phyloP scores from a whole-genome alignment of 1,139 yeast species.

The Hyphopichia wangnamkhiaoensis region DNA sequence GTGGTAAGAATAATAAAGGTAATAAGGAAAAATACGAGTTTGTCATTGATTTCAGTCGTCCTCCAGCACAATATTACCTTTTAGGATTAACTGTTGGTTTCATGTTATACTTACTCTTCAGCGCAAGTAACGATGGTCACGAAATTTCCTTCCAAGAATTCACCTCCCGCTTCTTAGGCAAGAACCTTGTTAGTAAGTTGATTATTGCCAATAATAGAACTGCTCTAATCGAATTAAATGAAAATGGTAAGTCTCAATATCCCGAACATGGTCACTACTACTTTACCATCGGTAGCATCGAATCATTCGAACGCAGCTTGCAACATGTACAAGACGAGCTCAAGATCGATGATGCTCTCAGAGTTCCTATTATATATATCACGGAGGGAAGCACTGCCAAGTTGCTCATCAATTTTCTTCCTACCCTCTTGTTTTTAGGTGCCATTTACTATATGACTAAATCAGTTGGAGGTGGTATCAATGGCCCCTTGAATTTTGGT shows the following conservation, averaged over 20 bases:
- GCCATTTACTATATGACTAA: slow-evolving; percentile 71
- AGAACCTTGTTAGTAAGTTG: slow-evolving; percentile 37
- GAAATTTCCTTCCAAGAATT: slow-evolving; percentile 50
- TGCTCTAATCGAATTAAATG: slow-evolving; percentile 42
- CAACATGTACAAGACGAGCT: slow-evolving; percentile 61
- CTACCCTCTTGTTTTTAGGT: slow-evolving; percentile 68
- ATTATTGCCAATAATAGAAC: slow-evolving; percentile 42
- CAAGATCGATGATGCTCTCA: slow-evolving; percentile 57
- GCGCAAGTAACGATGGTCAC: slow-evolving; percentile 21
- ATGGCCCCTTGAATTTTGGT: slow-evolving; percentile 64
- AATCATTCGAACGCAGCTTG: slow-evolving; percentile 69
- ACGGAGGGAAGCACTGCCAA: slow-evolving; percentile 61
- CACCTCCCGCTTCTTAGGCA: slow-evolving; percentile 40
- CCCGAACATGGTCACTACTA: slow-evolving; percentile 21
- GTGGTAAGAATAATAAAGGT: slow-evolving; percentile 5
- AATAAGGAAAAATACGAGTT: slow-evolving; percentile 17
- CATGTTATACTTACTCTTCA: slow-evolving; percentile 18
- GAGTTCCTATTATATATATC: slow-evolving; percentile 64
- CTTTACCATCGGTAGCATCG: slow-evolving; percentile 74
- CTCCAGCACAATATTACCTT: slow-evolving; percentile 30
- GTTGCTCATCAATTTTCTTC: slow-evolving; percentile 60
- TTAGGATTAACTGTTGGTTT: slow-evolving; percentile 32
- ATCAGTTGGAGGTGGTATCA: slow-evolving; percentile 53
- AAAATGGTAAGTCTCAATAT: slow-evolving; percentile 33
- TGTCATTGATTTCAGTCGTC: slow-evolving; percentile 26